Evolutionary conservation across 768 basidiomycete species (phyloP).

Genomic region (Termitomyces sp.): DNA sequence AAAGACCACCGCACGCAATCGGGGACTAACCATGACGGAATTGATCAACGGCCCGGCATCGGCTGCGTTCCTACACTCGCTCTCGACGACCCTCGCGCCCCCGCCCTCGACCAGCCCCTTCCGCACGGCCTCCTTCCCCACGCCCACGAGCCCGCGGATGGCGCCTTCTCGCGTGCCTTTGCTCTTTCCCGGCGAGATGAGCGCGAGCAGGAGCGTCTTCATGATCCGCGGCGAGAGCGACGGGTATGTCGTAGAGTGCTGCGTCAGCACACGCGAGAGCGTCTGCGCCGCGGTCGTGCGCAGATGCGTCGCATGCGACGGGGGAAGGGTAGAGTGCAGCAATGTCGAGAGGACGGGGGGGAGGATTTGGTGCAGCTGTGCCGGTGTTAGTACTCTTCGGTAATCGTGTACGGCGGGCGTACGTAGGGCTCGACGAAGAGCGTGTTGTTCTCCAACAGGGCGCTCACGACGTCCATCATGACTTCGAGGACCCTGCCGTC

Average conservation of each 20-base stretch:
- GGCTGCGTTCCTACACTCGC: slow-evolving; percentile 43
- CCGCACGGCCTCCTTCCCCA: slow-evolving; percentile 80
- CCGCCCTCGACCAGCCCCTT: slow-evolving; percentile 81
- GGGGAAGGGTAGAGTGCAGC: slow-evolving; percentile 80
- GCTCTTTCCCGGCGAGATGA: slow-evolving; percentile 67
- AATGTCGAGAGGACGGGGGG: slow-evolving; percentile 90
- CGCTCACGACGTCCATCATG: slow-evolving; percentile 77
- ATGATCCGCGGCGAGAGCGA: slow-evolving; percentile 84
- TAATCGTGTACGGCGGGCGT: slow-evolving; percentile 24
- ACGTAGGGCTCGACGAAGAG: slow-evolving; percentile 97
- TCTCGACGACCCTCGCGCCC: slow-evolving; percentile 70
- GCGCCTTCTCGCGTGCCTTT: slow-evolving; percentile 87
- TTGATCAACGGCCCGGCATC: slow-evolving; percentile 44
- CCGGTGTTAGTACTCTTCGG: neutral
- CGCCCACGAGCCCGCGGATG: slow-evolving; percentile 77
- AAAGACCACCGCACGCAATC: no score
- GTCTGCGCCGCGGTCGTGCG: slow-evolving; percentile 82
- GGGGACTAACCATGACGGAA: slow-evolving; percentile 57
- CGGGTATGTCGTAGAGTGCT: slow-evolving; percentile 86
- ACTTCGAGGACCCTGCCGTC: slow-evolving; percentile 76
- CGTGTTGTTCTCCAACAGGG: slow-evolving; percentile 79
- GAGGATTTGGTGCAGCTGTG: slow-evolving; percentile 90
- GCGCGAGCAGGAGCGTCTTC: slow-evolving; percentile 87
- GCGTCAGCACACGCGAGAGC: slow-evolving; percentile 73
- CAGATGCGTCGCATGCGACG: slow-evolving; percentile 61